A percentile compares a stretch with the other conserved stretches of the same genome.
phyloP scores from a whole-genome alignment of 2,329 filamentous ascomycete species.

The Phyllosticta citrichinensis region DNA sequence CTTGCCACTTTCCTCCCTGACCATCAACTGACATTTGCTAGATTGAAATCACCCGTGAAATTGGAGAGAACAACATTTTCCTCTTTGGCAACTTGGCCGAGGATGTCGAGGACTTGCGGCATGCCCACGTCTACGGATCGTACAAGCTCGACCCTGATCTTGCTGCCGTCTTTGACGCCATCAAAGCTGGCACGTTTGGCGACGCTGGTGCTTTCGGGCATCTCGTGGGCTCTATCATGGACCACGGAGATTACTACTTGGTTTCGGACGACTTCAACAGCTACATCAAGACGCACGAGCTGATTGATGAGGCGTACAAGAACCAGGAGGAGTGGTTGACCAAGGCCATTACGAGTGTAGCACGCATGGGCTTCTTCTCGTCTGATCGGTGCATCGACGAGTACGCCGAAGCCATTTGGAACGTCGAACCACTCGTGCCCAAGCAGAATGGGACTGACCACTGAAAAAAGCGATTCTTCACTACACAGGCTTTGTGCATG shows the following conservation, averaged over 20 bases:
- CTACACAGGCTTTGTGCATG: not conserved
- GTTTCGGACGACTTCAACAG: slow-evolving; percentile 96
- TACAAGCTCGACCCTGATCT: slow-evolving; percentile 71
- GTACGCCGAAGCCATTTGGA: slow-evolving; percentile 97
- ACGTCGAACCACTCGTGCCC: slow-evolving; percentile 67
- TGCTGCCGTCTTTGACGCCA: slow-evolving; percentile 70
- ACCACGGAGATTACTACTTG: slow-evolving; percentile 95
- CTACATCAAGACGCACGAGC: slow-evolving; percentile 80
- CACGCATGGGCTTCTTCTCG: slow-evolving; percentile 95
- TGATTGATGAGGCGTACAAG: slow-evolving; percentile 86
- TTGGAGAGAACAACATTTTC: slow-evolving; percentile 96
- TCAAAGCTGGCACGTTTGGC: slow-evolving; percentile 73
- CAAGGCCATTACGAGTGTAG: slow-evolving; percentile 80
- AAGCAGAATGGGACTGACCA: slow-evolving; percentile 19
- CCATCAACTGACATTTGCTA: slow-evolving; percentile 20
- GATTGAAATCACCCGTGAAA: slow-evolving; percentile 97
- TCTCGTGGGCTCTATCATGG: slow-evolving; percentile 72
- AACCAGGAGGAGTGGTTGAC: slow-evolving; percentile 88
- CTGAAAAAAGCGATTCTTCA: not conserved
- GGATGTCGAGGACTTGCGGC: slow-evolving; percentile 91
- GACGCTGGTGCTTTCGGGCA: slow-evolving; percentile 69
- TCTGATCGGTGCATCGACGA: slow-evolving; percentile 93
- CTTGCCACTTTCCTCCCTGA: not conserved
- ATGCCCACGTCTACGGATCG: slow-evolving; percentile 73
- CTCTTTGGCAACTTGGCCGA: slow-evolving; percentile 93